Evolutionary conservation across 345 rosid species (phyloP), one percentile per base, ranked within the genome.

Genomic region (Schrenkiella parvula): DNA sequence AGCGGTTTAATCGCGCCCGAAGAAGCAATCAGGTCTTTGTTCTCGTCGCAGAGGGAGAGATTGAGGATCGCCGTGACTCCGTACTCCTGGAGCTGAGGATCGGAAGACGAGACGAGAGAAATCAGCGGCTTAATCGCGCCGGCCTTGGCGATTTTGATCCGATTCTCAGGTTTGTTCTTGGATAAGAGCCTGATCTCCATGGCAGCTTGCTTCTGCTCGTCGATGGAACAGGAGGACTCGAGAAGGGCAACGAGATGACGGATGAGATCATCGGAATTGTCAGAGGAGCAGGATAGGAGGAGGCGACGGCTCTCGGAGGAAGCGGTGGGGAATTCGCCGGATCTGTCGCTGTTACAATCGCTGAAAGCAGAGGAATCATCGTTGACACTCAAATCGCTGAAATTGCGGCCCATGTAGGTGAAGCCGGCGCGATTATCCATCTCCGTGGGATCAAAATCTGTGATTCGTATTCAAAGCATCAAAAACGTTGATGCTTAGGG

Each of bases 61-160:
- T 95, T 95, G 76, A 89, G 75, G 56, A 91, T 70, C n/a, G 99
- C 89, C 1, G 99, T 95, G 77, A 95, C 97, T 0, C 97, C 96
- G 65, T 88, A 81, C 84, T 95, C 97, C 51, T 95, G 99, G 60
- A 89, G 84, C 83, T 88, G 88, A 58, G 76, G 78, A 70, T 93
- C 98, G 2, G 92, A 78, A 3, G 95, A 88, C 0, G 90, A 82
- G 64, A 88, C 69, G 37, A 89, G 59, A 48, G 87, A 75, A 63
- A 95, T 57, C 52, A 95, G 64, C 3, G 99, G 97, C 83, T 79
- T 87, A 53, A 95, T 74, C 43, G 99, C 97, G 2, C 99, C 99
- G 2, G 93, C 87, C 44, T 77, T 80, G 1, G 93, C 99, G 64
- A 95, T 91, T 74, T 83, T 86, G 73, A 87, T 61, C 61, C 99